These are phyloP conservation scores for Lepidium aucheri DNA, from an alignment of 345 rosid genomes.

Conservation along the genomic window DNA sequence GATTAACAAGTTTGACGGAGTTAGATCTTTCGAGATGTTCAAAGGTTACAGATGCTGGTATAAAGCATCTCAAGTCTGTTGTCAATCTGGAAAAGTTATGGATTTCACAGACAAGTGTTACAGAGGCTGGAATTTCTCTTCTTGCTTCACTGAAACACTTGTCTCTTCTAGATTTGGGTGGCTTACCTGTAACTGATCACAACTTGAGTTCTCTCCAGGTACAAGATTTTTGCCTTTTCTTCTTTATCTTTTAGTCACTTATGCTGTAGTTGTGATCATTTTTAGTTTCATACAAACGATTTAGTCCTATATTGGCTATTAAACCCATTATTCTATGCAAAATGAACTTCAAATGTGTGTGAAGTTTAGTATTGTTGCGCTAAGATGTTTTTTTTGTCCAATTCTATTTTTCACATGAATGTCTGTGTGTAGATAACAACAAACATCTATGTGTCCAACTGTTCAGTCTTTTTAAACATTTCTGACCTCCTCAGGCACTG, in stretches of 20 bases:
- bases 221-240: neutral
- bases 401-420: neutral
- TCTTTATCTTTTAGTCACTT: neutral
- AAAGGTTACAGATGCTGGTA: slow-evolving; percentile 66
- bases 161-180: slow-evolving; percentile 69
- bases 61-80: slow-evolving; percentile 64
- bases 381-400: neutral
- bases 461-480: neutral
- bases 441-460: neutral
- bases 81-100: slow-evolving; percentile 49
- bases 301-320: neutral
- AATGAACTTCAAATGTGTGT: neutral
- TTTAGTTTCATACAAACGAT: too few relatives aligned
- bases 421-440: neutral
- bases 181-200: slow-evolving; percentile 68
- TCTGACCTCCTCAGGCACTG: slow-evolving; percentile 41
- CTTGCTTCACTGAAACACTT: slow-evolving; percentile 59
- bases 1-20: slow-evolving; percentile 62
- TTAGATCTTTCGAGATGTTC: slow-evolving; percentile 72
- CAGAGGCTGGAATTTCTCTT: slow-evolving; percentile 51
- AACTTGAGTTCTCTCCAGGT: slow-evolving; percentile 71
- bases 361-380: neutral
- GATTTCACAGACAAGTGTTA: slow-evolving; percentile 57
- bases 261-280: neutral
- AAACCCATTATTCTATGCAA: neutral